These are phyloP conservation scores for Scedosporium boydii DNA, from an alignment of 2,329 filamentous ascomycete species.

Conservation along the genomic window DNA sequence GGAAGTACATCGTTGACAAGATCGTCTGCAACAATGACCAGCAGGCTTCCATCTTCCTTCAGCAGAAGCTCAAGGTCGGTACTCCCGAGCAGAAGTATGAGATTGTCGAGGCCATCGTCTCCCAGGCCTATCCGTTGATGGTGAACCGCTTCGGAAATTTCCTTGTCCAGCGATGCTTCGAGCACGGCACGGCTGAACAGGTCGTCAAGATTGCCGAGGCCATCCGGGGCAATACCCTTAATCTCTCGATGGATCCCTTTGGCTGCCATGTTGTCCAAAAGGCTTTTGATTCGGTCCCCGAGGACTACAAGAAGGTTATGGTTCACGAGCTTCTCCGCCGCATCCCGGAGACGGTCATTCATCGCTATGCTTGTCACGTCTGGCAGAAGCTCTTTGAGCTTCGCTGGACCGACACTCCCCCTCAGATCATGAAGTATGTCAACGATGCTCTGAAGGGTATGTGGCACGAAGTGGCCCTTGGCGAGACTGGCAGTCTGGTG, in stretches of 20 bases:
- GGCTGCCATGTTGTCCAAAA: slow-evolving; percentile 98
- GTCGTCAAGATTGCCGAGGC: slow-evolving; percentile 89
- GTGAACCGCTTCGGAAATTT: slow-evolving; percentile 99
- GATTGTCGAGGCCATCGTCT: slow-evolving; percentile 92
- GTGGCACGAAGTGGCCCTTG: slow-evolving; percentile 97
- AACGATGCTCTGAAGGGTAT: slow-evolving; percentile 91
- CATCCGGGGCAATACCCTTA: slow-evolving; percentile 88
- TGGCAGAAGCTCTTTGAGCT: slow-evolving; percentile 99
- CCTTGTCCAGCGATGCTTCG: slow-evolving; percentile 95
- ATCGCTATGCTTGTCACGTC: slow-evolving; percentile 96
- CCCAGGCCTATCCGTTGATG: slow-evolving; percentile 92
- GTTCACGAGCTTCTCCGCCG: slow-evolving; percentile 93
- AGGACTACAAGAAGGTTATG: slow-evolving; percentile 97
- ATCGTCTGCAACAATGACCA: slow-evolving; percentile 99
- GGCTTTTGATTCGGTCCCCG: slow-evolving; percentile 93
- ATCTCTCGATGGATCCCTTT: slow-evolving; percentile 95
- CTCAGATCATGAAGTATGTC: slow-evolving; percentile 97
- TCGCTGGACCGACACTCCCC: slow-evolving; percentile 87
- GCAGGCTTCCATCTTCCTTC: slow-evolving; percentile 95
- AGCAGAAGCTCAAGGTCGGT: slow-evolving; percentile 97
- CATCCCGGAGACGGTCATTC: slow-evolving; percentile 95
- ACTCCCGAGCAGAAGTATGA: slow-evolving; percentile 94
- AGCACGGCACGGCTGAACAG: slow-evolving; percentile 91
- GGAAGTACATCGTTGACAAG: slow-evolving; percentile 99
- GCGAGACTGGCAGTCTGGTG: slow-evolving; percentile 93